Percentiles rank a stretch among this genome's conserved stretches.
Conservation (phyloP, 225 moss, liverwort and hornwort genomes). For the Asterella californica region DNA sequence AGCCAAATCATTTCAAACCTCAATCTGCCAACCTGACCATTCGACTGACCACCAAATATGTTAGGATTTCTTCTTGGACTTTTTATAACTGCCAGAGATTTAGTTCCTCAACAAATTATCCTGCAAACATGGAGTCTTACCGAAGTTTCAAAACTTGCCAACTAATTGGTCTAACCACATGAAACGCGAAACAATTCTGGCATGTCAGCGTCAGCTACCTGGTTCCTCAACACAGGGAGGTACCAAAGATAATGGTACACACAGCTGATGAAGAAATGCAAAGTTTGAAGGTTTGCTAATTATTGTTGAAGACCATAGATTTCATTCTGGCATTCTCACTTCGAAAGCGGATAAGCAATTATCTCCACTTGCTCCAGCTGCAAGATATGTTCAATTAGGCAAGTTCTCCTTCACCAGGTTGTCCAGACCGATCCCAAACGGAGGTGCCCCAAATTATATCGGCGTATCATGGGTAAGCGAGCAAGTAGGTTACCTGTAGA, state of each 20-base stretch:
- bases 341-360: neutral
- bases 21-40: constrained; percentile 30
- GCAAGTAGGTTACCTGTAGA: constrained; percentile 52
- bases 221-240: neutral
- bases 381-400: constrained; percentile 50
- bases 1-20: too few relatives aligned
- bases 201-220: too few relatives aligned
- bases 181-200: too few relatives aligned
- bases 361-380: constrained; percentile 56
- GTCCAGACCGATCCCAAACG: constrained; percentile 45
- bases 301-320: too few relatives aligned
- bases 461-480: constrained; percentile 51
- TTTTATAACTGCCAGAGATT: neutral
- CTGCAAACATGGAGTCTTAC: constrained; percentile 14
- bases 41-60: constrained; percentile 31
- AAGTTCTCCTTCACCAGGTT: constrained; percentile 37
- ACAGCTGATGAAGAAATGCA: neutral
- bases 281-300: neutral
- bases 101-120: constrained; percentile 19
- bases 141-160: neutral
- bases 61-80: neutral
- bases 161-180: neutral
- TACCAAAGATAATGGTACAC: neutral
- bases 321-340: neutral
- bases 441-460: constrained; percentile 51